Conservation (phyloP, 192 early-diverging fungal species). For the Rhizoclosmatium globosum region DNA sequence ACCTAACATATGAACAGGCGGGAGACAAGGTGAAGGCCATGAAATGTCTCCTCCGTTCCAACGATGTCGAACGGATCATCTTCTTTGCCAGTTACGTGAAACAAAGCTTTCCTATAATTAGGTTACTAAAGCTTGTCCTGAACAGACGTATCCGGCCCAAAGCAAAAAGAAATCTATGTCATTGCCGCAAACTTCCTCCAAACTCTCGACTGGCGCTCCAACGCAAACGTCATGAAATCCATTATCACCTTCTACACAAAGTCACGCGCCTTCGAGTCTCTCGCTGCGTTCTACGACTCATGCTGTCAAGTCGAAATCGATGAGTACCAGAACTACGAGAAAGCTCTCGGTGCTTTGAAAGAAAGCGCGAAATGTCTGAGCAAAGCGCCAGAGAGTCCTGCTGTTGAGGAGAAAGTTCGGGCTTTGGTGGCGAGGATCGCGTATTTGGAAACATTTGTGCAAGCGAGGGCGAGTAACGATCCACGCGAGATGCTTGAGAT, state of each 20-base stretch:
- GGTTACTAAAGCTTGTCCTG: not conserved
- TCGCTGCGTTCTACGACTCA: conserved; percentile 62
- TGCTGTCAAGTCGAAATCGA: conserved; percentile 68
- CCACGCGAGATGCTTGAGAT: conserved; percentile 47
- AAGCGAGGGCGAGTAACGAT: conserved; percentile 48
- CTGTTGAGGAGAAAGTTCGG: conserved; percentile 18
- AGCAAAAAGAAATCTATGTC: conserved; percentile 62
- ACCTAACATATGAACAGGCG: conserved; percentile 24
- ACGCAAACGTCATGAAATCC: conserved; percentile 55
- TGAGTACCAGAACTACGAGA: conserved; percentile 70
- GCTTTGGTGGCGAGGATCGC: conserved; percentile 36
- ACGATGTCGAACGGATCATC: conserved; percentile 65
- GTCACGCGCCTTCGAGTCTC: conserved; percentile 57
- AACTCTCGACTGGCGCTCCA: conserved; percentile 61
- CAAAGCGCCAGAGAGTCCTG: conserved; percentile 40
- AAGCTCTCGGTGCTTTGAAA: conserved; percentile 59
- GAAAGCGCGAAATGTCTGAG: conserved; percentile 51
- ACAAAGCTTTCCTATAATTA: no score
- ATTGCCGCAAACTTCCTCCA: conserved; percentile 67
- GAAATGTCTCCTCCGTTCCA: conserved; percentile 60
- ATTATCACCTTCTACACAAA: conserved; percentile 70
- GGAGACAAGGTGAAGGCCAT: conserved; percentile 65
- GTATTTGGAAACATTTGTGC: conserved; percentile 49
- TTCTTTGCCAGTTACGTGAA: conserved; percentile 63
- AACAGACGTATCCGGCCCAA: conserved; percentile 63